Evolutionary conservation across 2,329 filamentous ascomycete genomes (phyloP), one percentile per base, ranked within the genome.

Genomic region (Periconia sp.): DNA sequence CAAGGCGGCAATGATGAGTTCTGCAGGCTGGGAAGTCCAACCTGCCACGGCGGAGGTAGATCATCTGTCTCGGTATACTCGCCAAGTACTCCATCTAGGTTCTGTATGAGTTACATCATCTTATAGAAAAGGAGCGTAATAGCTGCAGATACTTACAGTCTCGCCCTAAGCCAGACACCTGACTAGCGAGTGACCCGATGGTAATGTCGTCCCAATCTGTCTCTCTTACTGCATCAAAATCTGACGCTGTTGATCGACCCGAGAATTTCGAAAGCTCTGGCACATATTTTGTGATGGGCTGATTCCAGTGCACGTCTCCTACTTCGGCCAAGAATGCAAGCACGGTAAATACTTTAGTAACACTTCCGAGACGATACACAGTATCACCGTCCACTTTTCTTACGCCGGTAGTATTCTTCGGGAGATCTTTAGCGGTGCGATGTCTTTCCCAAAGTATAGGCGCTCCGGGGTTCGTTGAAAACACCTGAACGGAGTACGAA

Each of bases 311-410:
- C 12, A 52, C 45, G 39, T 73, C 69, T 1, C 75, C 73, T n/a
- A 63, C 61, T 43, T 73, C 66, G 2, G 73, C 54, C 13, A 78
- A 60, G 46, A 72, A 73, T 5, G 66, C 66, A 38, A 72, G 74
- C 2, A 76, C 65, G 3, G 69, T 73, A 46, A 75, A 68, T 5
- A 76, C 54, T 54, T 79, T 78, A 8, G 73, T 73, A 9, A 78
- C 56, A 47, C 75, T 78, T 11, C 70, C 76, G 4, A 78, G 62
- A 1, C 75, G 65, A 39, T 75, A 79, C 3, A 76, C 64, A 0
- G 71, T 72, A 40, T 75, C 50, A 4, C 50, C 43, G 46, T 74
- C 43, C 9, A 52, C 49, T 12, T 35, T 21, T 23, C 37, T 56
- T 28, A 58, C 56, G 5, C 54, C 56, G 10, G 50, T 42, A 4